Base-by-base conservation (phyloP, 169 alveolate species). In the Plasmodium coatneyi region DNA sequence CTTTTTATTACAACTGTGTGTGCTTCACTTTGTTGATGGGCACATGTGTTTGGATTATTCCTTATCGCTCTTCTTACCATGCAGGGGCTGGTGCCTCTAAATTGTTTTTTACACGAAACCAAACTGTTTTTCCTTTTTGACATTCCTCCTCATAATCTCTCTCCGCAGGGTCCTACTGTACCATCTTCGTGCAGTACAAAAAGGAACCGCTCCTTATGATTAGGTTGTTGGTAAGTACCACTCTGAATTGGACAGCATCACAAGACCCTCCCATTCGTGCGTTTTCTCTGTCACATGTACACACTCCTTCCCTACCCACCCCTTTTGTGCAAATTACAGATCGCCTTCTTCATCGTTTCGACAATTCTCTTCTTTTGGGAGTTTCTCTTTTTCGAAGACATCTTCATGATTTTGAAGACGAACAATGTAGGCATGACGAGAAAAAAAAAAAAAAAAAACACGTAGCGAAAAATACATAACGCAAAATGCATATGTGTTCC, bases 171-270 rank as follows among this genome's bases (percentile, higher is more conserved):
- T 28, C 90, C 9, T 89, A 89, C 19, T 89, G 94, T 49, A 60
- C 84, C 19, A 34, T 89, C 32, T 89, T 89, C 80, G 94, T 89
- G 28, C 71, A 76, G n/a, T 80, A 89, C 30, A 89, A 89, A 80
- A 89, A 89, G 30, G 36, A 89, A 28, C 94, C 94, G 52, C 2
- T 80, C 2, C 71, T 89, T 46, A 89, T 89, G 94, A 89, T 89
- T 6, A n/a, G 79, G 2, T 43, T 79, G 34, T 30, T 89, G 76
- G 94, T 89, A 89, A 43, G 46, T 60, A 81, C 46, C 32, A 9
- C 60, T 14, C 60, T 30, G 49, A 43, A 43, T 43, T 16, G 54
- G 4, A 43, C 54, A 43, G 10, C 54, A 12, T 43, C 54, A 6
- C 36, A 7, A 16, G 52, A 9, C 1, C 0, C 10, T 81, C 60